phyloP scores from a whole-genome alignment of 1,284 basidiomycete genomes.

The Sphagnurus paluster region DNA sequence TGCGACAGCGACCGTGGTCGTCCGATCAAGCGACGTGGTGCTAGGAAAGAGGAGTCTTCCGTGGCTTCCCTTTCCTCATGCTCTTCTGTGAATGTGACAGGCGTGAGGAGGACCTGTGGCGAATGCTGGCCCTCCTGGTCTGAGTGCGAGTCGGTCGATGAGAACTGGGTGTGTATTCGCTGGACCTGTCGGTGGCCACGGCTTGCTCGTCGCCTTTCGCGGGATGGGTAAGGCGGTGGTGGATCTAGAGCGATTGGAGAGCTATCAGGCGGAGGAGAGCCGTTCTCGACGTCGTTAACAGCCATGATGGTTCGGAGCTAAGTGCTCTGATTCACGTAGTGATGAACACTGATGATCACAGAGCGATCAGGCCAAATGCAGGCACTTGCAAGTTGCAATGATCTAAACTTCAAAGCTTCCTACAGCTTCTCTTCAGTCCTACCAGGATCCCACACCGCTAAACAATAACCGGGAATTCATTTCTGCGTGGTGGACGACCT shows the following conservation, averaged over 20 bases:
- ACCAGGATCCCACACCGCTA: no score
- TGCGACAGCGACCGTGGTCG: conserved; percentile 56
- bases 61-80: conserved; percentile 23
- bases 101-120: conserved; percentile 15
- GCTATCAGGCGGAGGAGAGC: not conserved
- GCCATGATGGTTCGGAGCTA: conserved; percentile 6
- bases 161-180: conserved; percentile 27
- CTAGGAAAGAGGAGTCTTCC: conserved; percentile 32
- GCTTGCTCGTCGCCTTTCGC: conserved; percentile 38
- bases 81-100: conserved; percentile 15
- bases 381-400: no score
- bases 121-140: conserved; percentile 20
- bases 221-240: conserved; percentile 67
- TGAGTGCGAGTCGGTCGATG: conserved; percentile 24
- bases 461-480: no score
- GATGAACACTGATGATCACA: not conserved
- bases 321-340: conserved; percentile 1
- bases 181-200: conserved; percentile 18
- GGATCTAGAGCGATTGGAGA: conserved; percentile 40
- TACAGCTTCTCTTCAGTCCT: no score
- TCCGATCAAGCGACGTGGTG: conserved; percentile 21
- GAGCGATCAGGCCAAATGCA: no score
- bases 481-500: no score
- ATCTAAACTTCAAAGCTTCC: no score
- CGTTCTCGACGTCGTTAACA: conserved; percentile 1